Percentiles rank a stretch among this genome's conserved stretches.
These are phyloP conservation scores for Dictyostelium purpureum DNA, from an alignment of 78 protist genomes.

Conservation along the genomic window DNA sequence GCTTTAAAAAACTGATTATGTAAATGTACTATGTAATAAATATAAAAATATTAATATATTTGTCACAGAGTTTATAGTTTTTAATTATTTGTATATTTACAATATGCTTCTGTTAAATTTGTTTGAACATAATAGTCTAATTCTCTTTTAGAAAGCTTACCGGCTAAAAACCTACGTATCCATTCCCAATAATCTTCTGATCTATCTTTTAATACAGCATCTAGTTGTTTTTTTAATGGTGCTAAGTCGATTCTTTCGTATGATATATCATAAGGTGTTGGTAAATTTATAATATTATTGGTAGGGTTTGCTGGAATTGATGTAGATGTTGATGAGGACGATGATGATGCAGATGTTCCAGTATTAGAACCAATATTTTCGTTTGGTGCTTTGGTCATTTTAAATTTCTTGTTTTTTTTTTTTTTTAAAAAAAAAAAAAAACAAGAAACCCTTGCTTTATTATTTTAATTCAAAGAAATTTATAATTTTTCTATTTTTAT, in stretches of 20 bases:
- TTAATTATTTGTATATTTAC: slow-evolving; percentile 14
- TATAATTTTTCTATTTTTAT: no score
- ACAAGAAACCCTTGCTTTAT: no score
- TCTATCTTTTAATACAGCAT: slow-evolving; percentile 15
- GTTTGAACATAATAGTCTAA: slow-evolving; percentile 30
- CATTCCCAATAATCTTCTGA: slow-evolving; percentile 56
- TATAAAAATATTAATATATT: background rate
- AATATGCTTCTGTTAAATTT: slow-evolving; percentile 20
- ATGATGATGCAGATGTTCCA: no score
- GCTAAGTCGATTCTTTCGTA: slow-evolving; percentile 40
- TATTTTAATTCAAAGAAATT: no score
- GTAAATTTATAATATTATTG: slow-evolving; percentile 15
- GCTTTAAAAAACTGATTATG: slow-evolving; percentile 67
- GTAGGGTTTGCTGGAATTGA: no score
- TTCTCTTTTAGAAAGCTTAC: slow-evolving; percentile 51
- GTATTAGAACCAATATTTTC: no score
- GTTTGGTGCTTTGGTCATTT: no score
- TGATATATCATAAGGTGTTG: background rate
- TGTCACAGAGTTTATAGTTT: background rate
- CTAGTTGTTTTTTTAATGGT: slow-evolving; percentile 55
- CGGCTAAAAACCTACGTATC: slow-evolving; percentile 11
- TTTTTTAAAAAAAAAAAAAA: no score
- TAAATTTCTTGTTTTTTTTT: no score
- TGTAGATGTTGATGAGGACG: background rate
- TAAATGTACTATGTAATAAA: slow-evolving; percentile 11